phyloP scores from a whole-genome alignment of 1,284 basidiomycete genomes.

The Cutaneotrichosporon curvatum region DNA sequence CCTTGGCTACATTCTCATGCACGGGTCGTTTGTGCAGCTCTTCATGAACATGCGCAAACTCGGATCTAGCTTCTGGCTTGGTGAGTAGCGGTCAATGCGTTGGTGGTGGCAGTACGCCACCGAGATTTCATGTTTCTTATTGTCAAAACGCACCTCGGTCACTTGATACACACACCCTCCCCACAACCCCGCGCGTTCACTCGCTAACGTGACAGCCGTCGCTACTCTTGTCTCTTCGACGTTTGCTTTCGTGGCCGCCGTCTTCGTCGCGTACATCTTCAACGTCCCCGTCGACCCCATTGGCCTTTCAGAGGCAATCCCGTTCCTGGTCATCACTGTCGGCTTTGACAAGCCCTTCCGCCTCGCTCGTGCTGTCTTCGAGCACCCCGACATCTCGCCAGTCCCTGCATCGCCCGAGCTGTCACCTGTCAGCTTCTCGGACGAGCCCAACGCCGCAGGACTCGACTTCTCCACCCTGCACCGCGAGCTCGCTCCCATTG shows the following conservation, averaged over 20 bases:
- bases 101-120: not conserved
- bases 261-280: slow-evolving; percentile 75
- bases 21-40: slow-evolving; percentile 84
- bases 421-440: slow-evolving; percentile 22
- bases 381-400: slow-evolving; percentile 64
- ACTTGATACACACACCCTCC: not conserved
- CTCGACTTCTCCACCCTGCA: slow-evolving; percentile 42
- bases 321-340: slow-evolving; percentile 94
- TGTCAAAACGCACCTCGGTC: not conserved
- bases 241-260: slow-evolving; percentile 78
- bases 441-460: slow-evolving; percentile 20
- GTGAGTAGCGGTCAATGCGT: slow-evolving; percentile 31
- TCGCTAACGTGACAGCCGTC: slow-evolving; percentile 50
- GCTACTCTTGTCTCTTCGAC: slow-evolving; percentile 78
- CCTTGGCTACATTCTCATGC: slow-evolving; percentile 94
- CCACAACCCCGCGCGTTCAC: not conserved
- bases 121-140: not conserved
- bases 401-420: slow-evolving; percentile 47
- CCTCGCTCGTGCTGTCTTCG: slow-evolving; percentile 82
- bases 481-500: slow-evolving; percentile 43
- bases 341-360: slow-evolving; percentile 97
- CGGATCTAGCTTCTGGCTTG: slow-evolving; percentile 81
- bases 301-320: slow-evolving; percentile 85
- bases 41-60: slow-evolving; percentile 78
- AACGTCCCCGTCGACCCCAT: slow-evolving; percentile 83